Evolutionary conservation across 2,329 filamentous ascomycete genomes (phyloP), one percentile per base, ranked within the genome.

Genomic region (Fusarium citri): DNA sequence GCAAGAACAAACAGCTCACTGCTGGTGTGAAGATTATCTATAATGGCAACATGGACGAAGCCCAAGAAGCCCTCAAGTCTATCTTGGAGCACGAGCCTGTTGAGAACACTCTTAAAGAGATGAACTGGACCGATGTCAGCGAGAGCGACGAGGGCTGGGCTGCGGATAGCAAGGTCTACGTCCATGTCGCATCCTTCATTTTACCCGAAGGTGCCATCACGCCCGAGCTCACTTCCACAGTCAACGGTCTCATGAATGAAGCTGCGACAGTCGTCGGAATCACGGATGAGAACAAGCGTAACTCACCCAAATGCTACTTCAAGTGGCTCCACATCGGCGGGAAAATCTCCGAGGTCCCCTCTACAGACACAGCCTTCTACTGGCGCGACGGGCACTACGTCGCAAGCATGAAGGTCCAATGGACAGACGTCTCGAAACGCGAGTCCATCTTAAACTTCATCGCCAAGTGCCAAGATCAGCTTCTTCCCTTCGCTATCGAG

Each of bases 181-280:
- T 55, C 6, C 60, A 64, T 8, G 49, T 59, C 9, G 43, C 60
- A 5, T 59, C 60, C 14, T 64, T 64, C 49, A 50, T 64, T 2
- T 59, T 64, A 5, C 49, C 60, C 1, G 45, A 64, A 8, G 60
- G 43, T 4, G 45, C 55, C 14, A 64, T 64, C 16, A 64, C 60
- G 1, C 55, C 37, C 1, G 28, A 64, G 8, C 22, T 64, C n/a
- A 55, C 48, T 6, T 9, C 34, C 3, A 26, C 28, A 8, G n/a
- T 64, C 10, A 22, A 25, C 2, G 2, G 6, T 8, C 34, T 64
- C 5, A 28, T 64, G 3, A 18, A 5, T 0, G 48, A 64, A 30
- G 60, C 55, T 6, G 12, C 49, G 5, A 6, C 22, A 1, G 2
- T 50, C 5, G 55, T 64, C 1, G 48, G 43, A 2, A 59, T 59